Base-by-base conservation (phyloP, 176 grass and related monocot species). In the Eremochloa ophiuroides region DNA sequence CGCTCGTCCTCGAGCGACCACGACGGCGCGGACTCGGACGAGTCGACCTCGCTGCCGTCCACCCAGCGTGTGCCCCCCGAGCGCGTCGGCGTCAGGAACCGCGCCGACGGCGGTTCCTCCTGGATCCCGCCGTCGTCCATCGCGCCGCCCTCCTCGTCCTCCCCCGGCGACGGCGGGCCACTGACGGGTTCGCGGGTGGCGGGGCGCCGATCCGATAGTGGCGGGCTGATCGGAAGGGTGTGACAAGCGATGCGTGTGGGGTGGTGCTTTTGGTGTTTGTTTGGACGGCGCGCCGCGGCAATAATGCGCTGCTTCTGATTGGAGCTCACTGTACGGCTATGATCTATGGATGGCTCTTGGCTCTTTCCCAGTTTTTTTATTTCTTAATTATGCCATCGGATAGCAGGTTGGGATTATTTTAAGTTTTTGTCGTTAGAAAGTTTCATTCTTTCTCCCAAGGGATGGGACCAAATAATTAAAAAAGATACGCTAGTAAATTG, bases 1-100 rank as follows among this genome's bases (percentile, higher is more conserved):
- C 11, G 18, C 16, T 74, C 76, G 26, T 91, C 92, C 16, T 70
- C 84, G 66, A 91, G 66, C 62, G 86, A 82, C 90, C 76, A 86
- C 53, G 15, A 62, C 25, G 64, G 83, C 73, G 83, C 67, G 58
- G 92, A 85, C 90, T 94, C 90, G 63, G 85, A 83, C 20, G 94
- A 95, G 88, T 95, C 95, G 65, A 98, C 88, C 92, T 98, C 95
- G 84, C 95, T 94, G 66, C 88, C 95, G 76, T 98, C 86, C 62
- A 98, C 95, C 95, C 95, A 98, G 65, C 90, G 80, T 78, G 88
- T 73, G 50, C 86, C 76, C 7, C 87, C 87, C 41, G 77, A 85
- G 16, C 71, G 82, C 77, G 43, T 81, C 27, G 77, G 64, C 77
- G 5, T 38, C 34, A 89, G 82, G 15, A 28, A 25, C 64, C 71